Conservation (phyloP, 2,329 filamentous ascomycete species). For the Pseudocercospora eumusae region DNA sequence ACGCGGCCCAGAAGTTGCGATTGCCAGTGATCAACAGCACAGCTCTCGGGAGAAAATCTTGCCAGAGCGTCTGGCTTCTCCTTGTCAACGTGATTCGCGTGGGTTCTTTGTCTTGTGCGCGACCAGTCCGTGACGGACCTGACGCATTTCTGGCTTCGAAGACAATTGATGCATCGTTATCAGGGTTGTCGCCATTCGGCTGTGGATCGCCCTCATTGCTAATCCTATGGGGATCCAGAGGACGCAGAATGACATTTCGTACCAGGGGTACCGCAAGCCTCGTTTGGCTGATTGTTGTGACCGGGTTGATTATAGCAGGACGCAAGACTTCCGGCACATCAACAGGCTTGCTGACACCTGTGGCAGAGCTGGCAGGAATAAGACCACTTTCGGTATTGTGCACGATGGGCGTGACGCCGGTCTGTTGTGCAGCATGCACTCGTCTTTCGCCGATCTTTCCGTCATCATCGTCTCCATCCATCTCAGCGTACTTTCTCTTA, state of each 20-base stretch:
- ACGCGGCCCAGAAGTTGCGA: conserved; percentile 85
- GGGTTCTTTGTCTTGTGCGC: conserved; percentile 70
- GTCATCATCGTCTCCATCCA: conserved; percentile 76
- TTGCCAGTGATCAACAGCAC: conserved; percentile 91
- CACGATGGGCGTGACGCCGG: conserved; percentile 71
- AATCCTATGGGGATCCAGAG: conserved; percentile 66
- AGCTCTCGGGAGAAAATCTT: conserved; percentile 84
- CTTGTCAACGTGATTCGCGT: conserved; percentile 80
- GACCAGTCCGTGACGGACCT: conserved; percentile 59
- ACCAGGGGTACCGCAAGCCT: conserved; percentile 86
- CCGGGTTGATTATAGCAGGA: conserved; percentile 81
- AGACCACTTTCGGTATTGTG: conserved; percentile 75
- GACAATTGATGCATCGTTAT: conserved; percentile 66
- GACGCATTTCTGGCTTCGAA: conserved; percentile 86
- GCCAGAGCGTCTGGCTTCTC: conserved; percentile 80
- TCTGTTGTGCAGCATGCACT: conserved; percentile 58
- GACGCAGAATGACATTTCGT: conserved; percentile 76
- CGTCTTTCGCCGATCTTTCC: conserved; percentile 64
- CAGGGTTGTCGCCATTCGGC: conserved; percentile 48
- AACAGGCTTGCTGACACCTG: conserved; percentile 46
- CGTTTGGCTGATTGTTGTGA: conserved; percentile 77
- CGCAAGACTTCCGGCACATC: conserved; percentile 78
- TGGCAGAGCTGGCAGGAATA: conserved; percentile 69
- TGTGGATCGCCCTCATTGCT: conserved; percentile 50
- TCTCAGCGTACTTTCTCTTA: conserved; percentile 76